Evolutionary conservation across 2,329 filamentous ascomycete genomes (phyloP), one percentile per base, ranked within the genome.

Genomic region (Fusarium sp.): DNA sequence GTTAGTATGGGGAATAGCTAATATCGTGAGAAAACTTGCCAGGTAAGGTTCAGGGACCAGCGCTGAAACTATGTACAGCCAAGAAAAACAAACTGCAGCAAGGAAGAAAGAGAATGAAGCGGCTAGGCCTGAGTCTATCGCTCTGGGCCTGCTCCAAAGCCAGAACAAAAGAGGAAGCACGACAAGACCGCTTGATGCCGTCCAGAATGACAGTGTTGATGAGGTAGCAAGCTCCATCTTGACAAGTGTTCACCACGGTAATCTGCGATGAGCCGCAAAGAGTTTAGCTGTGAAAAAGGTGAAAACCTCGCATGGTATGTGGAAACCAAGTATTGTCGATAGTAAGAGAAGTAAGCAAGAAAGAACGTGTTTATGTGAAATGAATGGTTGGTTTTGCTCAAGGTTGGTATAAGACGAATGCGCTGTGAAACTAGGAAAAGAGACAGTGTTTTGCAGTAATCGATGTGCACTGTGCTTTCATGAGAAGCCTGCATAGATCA

Each of bases 21-120:
- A 4, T 10, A 6, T 4, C 3, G n/a, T 25, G 19, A 9, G 13
- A 25, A 7, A n/a, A 57, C 77, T 57, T 49, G 85, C 84, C 29
- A 87, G 73, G 62, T 87, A 87, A 0, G 84, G 83, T 52, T 83
- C 78, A 3, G 82, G 79, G 17, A 83, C 81, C 17, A 70, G 46
- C 10, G 46, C 53, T 4, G 72, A 73, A 32, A 75, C 68, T 2
- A 63, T 29, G 41, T 54, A 60, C 9, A 66, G 27, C 69, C 66
- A 71, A 21, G 48, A 54, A 17, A 71, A 57, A 42, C 64, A 66
- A 11, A 64, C 47, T 1, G 52, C 50, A 13, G 49, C 49, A 13
- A 74, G 60, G 6, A 23, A 53, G 4, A 57, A 31, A 0, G 67
- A 65, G 7, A 73, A 53, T 1, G 65, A 14, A 4, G 45, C 25